A percentile compares a stretch with the other conserved stretches of the same genome.
Conservation (phyloP, 768 basidiomycete species). For the Lactarius vividus region DNA sequence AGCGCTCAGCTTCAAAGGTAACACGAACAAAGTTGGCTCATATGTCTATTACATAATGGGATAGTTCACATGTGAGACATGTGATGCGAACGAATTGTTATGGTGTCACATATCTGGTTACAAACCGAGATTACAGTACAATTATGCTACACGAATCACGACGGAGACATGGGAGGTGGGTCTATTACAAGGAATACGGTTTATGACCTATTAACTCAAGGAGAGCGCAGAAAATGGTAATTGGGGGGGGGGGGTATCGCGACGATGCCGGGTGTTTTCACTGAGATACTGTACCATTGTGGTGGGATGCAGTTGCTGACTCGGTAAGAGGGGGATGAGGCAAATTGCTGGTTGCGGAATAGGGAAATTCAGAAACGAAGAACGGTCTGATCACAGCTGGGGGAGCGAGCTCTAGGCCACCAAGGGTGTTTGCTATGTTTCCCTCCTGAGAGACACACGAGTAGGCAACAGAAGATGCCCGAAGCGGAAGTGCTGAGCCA, state of each 20-base stretch:
- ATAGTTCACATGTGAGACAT: too few relatives aligned
- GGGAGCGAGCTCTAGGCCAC: slow-evolving; percentile 22
- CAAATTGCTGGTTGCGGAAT: slow-evolving; percentile 2
- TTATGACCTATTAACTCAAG: slow-evolving; percentile 3
- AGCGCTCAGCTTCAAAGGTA: neutral
- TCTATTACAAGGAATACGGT: slow-evolving; percentile 8
- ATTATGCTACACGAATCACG: slow-evolving; percentile 16
- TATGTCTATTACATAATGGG: slow-evolving; percentile 8
- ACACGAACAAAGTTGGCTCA: neutral
- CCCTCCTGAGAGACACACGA: slow-evolving; percentile 15
- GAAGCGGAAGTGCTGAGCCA: slow-evolving; percentile 8
- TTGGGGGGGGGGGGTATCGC: slow-evolving; percentile 20
- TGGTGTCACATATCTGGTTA: slow-evolving; percentile 4
- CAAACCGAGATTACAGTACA: slow-evolving; percentile 25
- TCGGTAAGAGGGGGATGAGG: slow-evolving; percentile 9
- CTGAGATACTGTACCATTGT: slow-evolving; percentile 12
- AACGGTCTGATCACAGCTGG: slow-evolving; percentile 26
- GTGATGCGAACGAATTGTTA: neutral
- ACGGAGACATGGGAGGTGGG: slow-evolving; percentile 3
- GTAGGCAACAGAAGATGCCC: slow-evolving; percentile 9
- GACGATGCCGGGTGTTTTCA: neutral
- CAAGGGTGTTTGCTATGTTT: slow-evolving; percentile 15
- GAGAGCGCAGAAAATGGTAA: slow-evolving; percentile 3
- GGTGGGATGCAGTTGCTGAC: neutral
- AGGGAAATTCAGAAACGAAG: slow-evolving; percentile 16